Evolutionary conservation across 2,329 filamentous ascomycete species (phyloP).

Genomic region (Aureobasidium sp.): DNA sequence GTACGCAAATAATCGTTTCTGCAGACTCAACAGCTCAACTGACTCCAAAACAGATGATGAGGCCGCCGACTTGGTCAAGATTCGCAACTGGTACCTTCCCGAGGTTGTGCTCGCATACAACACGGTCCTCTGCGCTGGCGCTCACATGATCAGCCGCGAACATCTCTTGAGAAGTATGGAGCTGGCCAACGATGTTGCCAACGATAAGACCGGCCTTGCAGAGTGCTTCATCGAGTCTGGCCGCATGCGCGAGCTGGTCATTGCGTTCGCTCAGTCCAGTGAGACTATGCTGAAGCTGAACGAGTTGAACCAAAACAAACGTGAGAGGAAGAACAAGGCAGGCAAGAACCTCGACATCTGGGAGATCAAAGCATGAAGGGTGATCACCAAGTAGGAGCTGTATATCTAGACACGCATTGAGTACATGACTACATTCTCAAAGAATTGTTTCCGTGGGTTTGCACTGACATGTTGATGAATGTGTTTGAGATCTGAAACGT

Average conservation of each 20-base stretch:
- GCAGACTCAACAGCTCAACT: not conserved
- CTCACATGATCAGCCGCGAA: conserved; percentile 64
- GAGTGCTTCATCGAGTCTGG: conserved; percentile 30
- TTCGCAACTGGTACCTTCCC: conserved; percentile 74
- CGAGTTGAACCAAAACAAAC: conserved; percentile 31
- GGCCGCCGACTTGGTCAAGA: conserved; percentile 51
- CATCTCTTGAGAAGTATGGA: conserved; percentile 81
- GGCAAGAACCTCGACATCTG: conserved; percentile 37
- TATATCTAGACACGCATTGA: not conserved
- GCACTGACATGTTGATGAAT: not conserved
- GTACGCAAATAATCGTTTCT: conserved; percentile 10
- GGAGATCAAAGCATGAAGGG: conserved; percentile 25
- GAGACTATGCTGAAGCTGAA: conserved; percentile 56
- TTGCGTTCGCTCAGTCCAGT: conserved; percentile 65
- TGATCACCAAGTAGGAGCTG: not conserved
- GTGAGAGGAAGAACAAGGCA: conserved; percentile 33
- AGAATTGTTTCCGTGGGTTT: not conserved
- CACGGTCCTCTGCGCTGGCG: conserved; percentile 69
- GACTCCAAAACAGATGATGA: conserved; percentile 31
- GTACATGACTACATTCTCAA: not conserved
- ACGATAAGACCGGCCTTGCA: conserved; percentile 24
- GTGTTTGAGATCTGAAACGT: not conserved
- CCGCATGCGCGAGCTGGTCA: conserved; percentile 37
- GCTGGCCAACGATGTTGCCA: conserved; percentile 63
- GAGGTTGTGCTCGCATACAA: conserved; percentile 80